A percentile compares a stretch with the other conserved stretches of the same genome.
Evolutionary conservation across 2,329 filamentous ascomycete species (phyloP).

Genomic region (Scytalidium sp.): DNA sequence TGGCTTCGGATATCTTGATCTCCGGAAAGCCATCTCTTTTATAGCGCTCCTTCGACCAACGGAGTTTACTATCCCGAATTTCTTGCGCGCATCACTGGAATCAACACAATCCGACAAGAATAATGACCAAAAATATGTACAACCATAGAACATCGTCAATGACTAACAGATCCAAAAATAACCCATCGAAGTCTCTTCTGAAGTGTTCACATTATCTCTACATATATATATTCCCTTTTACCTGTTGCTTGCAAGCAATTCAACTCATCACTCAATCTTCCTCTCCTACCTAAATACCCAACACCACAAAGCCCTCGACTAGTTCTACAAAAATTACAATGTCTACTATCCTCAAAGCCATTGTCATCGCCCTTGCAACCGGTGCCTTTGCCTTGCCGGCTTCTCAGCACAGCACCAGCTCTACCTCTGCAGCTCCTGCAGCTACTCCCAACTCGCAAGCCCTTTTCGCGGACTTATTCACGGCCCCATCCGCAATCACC

Average conservation of each 20-base stretch:
- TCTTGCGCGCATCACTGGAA: neutral
- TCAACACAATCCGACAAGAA: neutral
- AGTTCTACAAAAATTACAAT: neutral
- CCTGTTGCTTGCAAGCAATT: neutral
- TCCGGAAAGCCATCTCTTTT: neutral
- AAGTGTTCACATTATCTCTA: neutral
- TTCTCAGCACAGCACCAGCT: neutral
- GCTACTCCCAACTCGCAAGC: neutral
- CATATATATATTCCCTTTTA: neutral
- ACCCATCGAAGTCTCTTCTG: neutral
- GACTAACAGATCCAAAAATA: neutral
- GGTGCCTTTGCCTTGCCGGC: neutral
- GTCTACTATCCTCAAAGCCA: slow-evolving; percentile 1
- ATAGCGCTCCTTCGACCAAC: neutral
- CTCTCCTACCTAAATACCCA: neutral
- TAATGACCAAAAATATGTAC: neutral
- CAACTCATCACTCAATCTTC: neutral
- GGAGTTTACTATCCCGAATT: neutral
- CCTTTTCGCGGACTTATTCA: neutral
- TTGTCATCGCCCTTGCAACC: neutral
- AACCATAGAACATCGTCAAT: neutral
- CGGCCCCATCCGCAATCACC: neutral
- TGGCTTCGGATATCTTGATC: slow-evolving; percentile 1
- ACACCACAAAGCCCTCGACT: neutral
- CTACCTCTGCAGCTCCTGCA: neutral